Evolutionary conservation across 768 basidiomycete species (phyloP), one percentile per base, ranked within the genome.

Genomic region (Amanita muscaria): DNA sequence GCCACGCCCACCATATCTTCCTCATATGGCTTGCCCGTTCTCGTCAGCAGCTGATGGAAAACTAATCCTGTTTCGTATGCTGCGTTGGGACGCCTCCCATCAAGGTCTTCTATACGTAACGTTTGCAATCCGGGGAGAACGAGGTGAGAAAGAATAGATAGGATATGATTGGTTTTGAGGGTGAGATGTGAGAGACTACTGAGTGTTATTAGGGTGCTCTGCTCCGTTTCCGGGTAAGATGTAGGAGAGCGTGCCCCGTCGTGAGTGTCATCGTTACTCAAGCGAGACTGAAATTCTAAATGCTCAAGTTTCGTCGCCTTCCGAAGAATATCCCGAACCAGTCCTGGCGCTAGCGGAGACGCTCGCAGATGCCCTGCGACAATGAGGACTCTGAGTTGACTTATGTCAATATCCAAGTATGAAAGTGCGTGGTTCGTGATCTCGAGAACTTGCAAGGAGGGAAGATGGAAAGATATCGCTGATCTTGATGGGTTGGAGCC

Each of bases 101-200:
- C 65, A 21, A 68, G 52, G 42, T 66, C 66, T 35, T 61, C 58
- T 27, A 69, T 51, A 39, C 49, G 55, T 16, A 69, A 55, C 7
- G 40, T 44, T 14, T 48, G 52, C 36, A 67, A 56, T 22, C 55
- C 43, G 0, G 66, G 68, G 10, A 61, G 43, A 40, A 64, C 54
- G 35, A 67, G 55, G 18, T 53, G 52, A 27, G 53, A 52, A 42
- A 65, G 60, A 7, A 67, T 40, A 7, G 55, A 43, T 1, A 62
- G 56, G 34, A 67, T 41, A 50, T 63, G 60, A 50, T 68, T 69
- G 10, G 58, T 57, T 1, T 64, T 58, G 21, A 69, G 56, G 4
- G 56, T 52, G 14, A 67, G 59, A 24, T 52, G 44, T 3, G 49
- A 49, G 14, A 67, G 59, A 52, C 36, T 36, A 10, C 52, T 53